Conservation (phyloP, 352 stramenopile species). For the Phytophthora lateralis region DNA sequence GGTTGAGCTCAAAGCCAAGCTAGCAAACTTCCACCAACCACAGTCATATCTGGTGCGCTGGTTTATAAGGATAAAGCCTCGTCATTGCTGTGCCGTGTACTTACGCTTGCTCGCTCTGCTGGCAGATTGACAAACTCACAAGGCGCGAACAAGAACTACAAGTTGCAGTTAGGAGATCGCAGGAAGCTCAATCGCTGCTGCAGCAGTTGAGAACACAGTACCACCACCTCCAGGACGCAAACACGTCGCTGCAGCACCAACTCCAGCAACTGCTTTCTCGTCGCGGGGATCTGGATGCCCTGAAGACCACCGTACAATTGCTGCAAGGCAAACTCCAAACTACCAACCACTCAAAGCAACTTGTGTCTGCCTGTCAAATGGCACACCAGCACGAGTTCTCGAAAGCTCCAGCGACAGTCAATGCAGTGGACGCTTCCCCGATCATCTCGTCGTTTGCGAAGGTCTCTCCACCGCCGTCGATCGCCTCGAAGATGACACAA, state of each 20-base stretch:
- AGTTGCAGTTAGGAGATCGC: conserved; percentile 18
- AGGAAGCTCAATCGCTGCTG: conserved; percentile 45
- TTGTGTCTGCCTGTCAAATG: conserved; percentile 4
- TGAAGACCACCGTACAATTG: conserved; percentile 63
- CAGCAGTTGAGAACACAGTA: conserved; percentile 54
- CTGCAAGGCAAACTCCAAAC: conserved; percentile 35
- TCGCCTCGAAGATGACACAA: conserved; percentile 54
- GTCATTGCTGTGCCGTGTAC: neutral
- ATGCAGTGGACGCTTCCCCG: neutral
- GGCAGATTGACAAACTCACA: conserved; percentile 69
- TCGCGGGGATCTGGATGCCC: conserved; percentile 61
- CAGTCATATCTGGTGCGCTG: conserved; percentile 72
- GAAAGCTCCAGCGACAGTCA: neutral
- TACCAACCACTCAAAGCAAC: conserved; percentile 28
- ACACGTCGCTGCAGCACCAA: conserved; percentile 61
- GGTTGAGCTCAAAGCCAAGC: conserved; percentile 38
- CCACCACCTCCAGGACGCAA: conserved; percentile 39
- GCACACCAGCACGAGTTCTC: neutral
- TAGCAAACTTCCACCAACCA: conserved; percentile 67
- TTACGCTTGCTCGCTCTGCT: neutral
- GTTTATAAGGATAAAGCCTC: neutral
- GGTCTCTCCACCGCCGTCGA: conserved; percentile 37
- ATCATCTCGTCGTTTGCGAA: conserved; percentile 28
- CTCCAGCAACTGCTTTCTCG: conserved; percentile 69
- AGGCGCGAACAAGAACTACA: conserved; percentile 53